Percentiles rank a stretch among this genome's conserved stretches.
Evolutionary conservation across 225 moss, liverwort and hornwort genomes (phyloP).

Genomic region (Climacium dendroides): DNA sequence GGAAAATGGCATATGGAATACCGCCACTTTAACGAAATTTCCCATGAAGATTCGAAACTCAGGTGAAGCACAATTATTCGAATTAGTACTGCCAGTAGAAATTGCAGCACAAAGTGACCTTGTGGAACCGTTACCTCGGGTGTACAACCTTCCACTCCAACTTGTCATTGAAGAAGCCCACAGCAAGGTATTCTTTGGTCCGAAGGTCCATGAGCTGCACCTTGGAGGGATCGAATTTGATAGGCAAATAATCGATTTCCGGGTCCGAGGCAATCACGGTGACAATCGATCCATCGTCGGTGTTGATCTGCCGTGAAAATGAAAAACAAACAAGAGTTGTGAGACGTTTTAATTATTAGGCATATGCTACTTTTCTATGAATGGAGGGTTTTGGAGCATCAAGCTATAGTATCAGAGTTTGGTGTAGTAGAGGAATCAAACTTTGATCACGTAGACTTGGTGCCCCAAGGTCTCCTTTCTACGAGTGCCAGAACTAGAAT

Average conservation of each 20-base stretch:
- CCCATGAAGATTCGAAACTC: neutral
- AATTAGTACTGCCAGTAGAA: neutral
- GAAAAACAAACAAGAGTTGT: neutral
- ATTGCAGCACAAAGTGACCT: too few species aligned
- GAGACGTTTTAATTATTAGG: neutral
- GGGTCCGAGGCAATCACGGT: conserved; percentile 56
- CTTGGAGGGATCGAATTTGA: conserved; percentile 53
- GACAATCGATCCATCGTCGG: conserved; percentile 51
- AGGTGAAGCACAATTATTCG: too few species aligned
- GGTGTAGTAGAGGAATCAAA: neutral
- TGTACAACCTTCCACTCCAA: conserved; percentile 44
- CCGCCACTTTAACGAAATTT: too few species aligned
- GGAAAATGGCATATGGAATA: too few species aligned
- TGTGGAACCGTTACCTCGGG: conserved; percentile 22
- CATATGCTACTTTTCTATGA: neutral
- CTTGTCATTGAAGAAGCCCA: conserved; percentile 44
- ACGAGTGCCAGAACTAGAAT: neutral
- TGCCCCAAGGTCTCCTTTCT: neutral
- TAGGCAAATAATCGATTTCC: conserved; percentile 37
- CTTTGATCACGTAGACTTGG: neutral
- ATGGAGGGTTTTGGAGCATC: neutral
- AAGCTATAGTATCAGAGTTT: neutral
- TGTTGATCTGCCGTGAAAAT: conserved; percentile 39
- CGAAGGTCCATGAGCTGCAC: conserved; percentile 52
- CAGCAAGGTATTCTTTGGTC: conserved; percentile 59